These are phyloP conservation scores for Allomyces macrogynus DNA, from an alignment of 192 early-diverging fungal genomes.

Conservation along the genomic window DNA sequence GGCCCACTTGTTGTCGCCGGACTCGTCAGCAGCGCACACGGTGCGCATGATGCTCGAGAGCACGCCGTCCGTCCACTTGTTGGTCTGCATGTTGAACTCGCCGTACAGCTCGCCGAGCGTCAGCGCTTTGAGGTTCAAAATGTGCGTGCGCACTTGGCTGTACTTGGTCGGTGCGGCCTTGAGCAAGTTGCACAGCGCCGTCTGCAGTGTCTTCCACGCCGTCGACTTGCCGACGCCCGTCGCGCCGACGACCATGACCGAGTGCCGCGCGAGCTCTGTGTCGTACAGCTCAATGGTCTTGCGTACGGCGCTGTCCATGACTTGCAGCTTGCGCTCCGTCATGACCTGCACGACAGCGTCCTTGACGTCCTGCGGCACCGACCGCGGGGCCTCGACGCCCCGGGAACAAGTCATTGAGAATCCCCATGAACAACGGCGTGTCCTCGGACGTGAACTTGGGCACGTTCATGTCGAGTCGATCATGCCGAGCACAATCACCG, in stretches of 20 bases:
- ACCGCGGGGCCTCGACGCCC: conserved; percentile 61
- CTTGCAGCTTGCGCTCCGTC: conserved; percentile 43
- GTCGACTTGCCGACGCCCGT: conserved; percentile 88
- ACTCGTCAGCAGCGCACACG: conserved; percentile 81
- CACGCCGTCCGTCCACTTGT: conserved; percentile 98
- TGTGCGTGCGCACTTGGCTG: conserved; percentile 71
- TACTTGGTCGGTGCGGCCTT: conserved; percentile 20
- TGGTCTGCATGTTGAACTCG: conserved; percentile 82
- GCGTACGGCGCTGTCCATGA: conserved; percentile 68
- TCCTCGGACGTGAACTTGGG: conserved; percentile 96
- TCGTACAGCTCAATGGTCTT: conserved; percentile 96
- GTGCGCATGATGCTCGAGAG: conserved; percentile 94
- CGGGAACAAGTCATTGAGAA: conserved; percentile 86
- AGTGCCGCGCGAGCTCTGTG: conserved; percentile 94
- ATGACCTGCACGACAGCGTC: conserved; percentile 57
- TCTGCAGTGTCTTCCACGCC: conserved; percentile 79
- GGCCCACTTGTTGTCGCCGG: conserved; percentile 86
- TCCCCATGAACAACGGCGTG: conserved; percentile 61
- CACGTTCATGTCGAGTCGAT: conserved; percentile 86
- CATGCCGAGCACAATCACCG: conserved; percentile 86
- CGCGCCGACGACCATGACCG: conserved; percentile 98
- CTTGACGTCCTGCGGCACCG: conserved; percentile 52
- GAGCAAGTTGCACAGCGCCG: conserved; percentile 70
- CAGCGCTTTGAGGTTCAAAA: conserved; percentile 96
- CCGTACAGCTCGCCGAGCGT: conserved; percentile 93